A percentile compares a stretch with the other conserved stretches of the same genome.
Evolutionary conservation across 805 yeast species (phyloP).

Genomic region (Saccharomycopsis malanga): DNA sequence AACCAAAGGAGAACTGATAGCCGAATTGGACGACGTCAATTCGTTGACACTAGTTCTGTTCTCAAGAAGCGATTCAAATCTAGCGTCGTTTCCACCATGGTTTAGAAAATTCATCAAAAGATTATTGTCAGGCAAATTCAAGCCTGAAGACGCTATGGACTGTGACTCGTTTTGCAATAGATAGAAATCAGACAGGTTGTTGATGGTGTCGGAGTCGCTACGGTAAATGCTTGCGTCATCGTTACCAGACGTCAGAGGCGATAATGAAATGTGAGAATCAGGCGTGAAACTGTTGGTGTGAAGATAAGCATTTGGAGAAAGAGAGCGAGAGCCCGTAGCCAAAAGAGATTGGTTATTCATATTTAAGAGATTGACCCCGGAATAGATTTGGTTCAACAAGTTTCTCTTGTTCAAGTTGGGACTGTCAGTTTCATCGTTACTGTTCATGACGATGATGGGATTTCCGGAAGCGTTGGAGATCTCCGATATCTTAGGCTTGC

Average conservation of each 20-base stretch:
- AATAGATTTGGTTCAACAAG: slow-evolving; percentile 11
- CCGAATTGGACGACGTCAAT: not conserved
- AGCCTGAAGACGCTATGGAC: not conserved
- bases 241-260: slow-evolving; percentile 9
- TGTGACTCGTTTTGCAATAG: not conserved
- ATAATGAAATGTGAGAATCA: slow-evolving; percentile 10
- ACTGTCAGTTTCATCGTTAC: not conserved
- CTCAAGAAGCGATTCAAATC: not conserved
- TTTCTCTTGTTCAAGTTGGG: not conserved
- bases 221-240: not conserved
- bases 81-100: not conserved
- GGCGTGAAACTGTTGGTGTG: slow-evolving; percentile 13
- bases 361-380: slow-evolving; percentile 9
- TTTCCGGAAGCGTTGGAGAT: too few relatives aligned
- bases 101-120: not conserved
- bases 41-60: not conserved
- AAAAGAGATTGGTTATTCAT: slow-evolving; percentile 2
- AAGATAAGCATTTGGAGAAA: not conserved
- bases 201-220: not conserved
- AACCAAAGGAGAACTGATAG: slow-evolving; percentile 4
- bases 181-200: not conserved
- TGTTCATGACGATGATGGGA: not conserved
- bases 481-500: too few relatives aligned
- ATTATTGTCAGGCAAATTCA: not conserved
- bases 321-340: not conserved